phyloP scores from a whole-genome alignment of 352 stramenopile genomes.

The Globisporangium perplexum region DNA sequence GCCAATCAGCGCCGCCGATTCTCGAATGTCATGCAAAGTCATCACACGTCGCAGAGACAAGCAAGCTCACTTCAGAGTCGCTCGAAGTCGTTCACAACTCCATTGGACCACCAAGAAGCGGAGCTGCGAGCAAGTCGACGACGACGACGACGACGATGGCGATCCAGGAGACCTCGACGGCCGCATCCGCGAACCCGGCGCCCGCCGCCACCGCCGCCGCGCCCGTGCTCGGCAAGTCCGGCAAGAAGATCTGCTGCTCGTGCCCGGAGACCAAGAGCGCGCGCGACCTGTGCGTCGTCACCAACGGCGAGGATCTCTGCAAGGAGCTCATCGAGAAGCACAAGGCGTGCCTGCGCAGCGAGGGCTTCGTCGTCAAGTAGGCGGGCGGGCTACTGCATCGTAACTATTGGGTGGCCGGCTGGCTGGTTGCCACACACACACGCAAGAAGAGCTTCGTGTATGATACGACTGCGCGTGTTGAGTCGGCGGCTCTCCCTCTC shows the following conservation, averaged over 20 bases:
- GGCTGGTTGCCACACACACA: background rate
- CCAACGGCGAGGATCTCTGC: conserved; percentile 90
- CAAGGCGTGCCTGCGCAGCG: conserved; percentile 94
- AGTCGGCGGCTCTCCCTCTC: too few species aligned
- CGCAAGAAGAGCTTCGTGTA: background rate
- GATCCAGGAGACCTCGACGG: conserved; percentile 29
- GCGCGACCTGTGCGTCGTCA: conserved; percentile 90
- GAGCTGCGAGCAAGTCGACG: too few species aligned
- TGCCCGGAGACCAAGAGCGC: conserved; percentile 96
- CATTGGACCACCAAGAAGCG: too few species aligned
- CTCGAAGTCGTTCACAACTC: background rate
- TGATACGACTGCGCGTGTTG: background rate
- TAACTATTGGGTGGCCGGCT: background rate
- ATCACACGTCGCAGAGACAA: too few species aligned
- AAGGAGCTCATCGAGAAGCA: conserved; percentile 96
- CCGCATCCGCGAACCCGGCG: background rate
- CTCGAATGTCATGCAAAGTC: too few species aligned
- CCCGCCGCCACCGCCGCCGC: conserved; percentile 18
- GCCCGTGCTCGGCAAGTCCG: conserved; percentile 88
- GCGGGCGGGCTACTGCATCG: background rate
- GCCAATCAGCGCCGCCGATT: too few species aligned
- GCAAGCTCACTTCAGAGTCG: too few species aligned
- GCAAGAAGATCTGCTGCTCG: conserved; percentile 98
- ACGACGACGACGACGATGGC: conserved; percentile 22
- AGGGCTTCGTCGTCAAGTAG: conserved; percentile 95